These are phyloP conservation scores for Insectozyma bohioensis DNA, from an alignment of 1,139 yeast genomes.

Conservation along the genomic window DNA sequence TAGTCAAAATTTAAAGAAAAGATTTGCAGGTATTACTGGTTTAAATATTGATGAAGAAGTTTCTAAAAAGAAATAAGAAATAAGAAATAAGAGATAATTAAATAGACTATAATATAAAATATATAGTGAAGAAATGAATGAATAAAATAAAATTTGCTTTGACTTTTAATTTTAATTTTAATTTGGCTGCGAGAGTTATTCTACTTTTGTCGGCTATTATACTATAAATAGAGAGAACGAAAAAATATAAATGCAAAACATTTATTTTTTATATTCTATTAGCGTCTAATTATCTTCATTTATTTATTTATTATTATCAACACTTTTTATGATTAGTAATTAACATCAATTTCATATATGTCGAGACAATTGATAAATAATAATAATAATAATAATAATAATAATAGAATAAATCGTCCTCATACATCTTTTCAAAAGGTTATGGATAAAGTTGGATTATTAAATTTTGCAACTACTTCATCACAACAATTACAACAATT, in stretches of 20 bases:
- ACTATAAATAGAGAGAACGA: too few relatives aligned
- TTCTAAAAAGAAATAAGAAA: constrained; percentile 45
- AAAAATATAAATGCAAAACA: too few relatives aligned
- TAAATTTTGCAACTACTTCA: too few relatives aligned
- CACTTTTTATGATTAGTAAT: not conserved
- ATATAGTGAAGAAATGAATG: too few relatives aligned
- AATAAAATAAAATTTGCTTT: too few relatives aligned
- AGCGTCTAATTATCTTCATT: not conserved
- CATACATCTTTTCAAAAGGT: constrained; percentile 31
- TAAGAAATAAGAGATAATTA: too few relatives aligned
- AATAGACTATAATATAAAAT: too few relatives aligned
- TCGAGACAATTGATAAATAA: not conserved
- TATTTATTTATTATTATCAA: not conserved
- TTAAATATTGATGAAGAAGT: constrained; percentile 65
- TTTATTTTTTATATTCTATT: not conserved
- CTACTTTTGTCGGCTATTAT: too few relatives aligned
- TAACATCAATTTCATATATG: not conserved
- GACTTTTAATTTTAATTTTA: not conserved
- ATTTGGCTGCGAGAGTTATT: constrained; percentile 5
- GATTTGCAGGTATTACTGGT: constrained; percentile 64
- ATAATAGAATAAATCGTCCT: constrained; percentile 28
- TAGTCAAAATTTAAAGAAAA: constrained; percentile 44
- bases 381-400: too few relatives aligned
- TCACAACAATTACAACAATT: constrained; percentile 17
- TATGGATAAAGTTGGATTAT: constrained; percentile 24